Base-by-base conservation (phyloP, 106 monocot species). In the Platanthera guangdongensis region DNA sequence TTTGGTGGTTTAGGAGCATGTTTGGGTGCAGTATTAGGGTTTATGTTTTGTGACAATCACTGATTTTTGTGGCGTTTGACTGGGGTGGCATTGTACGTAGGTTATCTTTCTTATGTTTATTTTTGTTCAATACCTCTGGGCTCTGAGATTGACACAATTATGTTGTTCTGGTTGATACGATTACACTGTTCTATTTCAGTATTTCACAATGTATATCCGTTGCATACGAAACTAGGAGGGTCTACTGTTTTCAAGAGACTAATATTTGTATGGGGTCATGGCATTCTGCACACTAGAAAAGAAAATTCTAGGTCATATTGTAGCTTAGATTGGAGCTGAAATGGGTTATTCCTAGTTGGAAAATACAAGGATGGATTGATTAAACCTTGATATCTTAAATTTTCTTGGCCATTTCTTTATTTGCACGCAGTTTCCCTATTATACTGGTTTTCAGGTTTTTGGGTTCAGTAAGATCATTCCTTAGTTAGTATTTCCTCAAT, bases 11-110 rank as follows among this genome's bases (percentile, higher is more conserved):
- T n/a, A 71, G 9, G 18, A 72, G 13, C 21, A 51, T 18, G 50
- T 16, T 22, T 72, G 72, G 72, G 51, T 3, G 72, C 11, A 22
- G 51, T 21, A 71, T 72, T 21, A 50, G 72, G 18, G 72, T 72
- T 51, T 50, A 15, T 71, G 2, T 21, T 21, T 60, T 60, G 59
- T 7, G 59, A 7, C 39, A 39, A 39, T 39, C 39, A 39, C 3
- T 39, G 39, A 25, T 25, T 39, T 2, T 39, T 39, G 3, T 60
- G 2, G 59, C 7, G 19, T n/a, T 5, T 6, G 59, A 11, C 7
- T 60, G 65, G 65, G 32, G 6, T 15, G 70, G 4, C 15, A n/a
- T 10, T 70, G 14, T 16, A 53, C 53, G 9, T 53, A 53, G 6
- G 15, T 46, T 16, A 70, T 70, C 14, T 53, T 6, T 2, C 9